These are phyloP conservation scores for Conticribra guillardii DNA, from an alignment of 108 stramenopile genomes.

Conservation along the genomic window DNA sequence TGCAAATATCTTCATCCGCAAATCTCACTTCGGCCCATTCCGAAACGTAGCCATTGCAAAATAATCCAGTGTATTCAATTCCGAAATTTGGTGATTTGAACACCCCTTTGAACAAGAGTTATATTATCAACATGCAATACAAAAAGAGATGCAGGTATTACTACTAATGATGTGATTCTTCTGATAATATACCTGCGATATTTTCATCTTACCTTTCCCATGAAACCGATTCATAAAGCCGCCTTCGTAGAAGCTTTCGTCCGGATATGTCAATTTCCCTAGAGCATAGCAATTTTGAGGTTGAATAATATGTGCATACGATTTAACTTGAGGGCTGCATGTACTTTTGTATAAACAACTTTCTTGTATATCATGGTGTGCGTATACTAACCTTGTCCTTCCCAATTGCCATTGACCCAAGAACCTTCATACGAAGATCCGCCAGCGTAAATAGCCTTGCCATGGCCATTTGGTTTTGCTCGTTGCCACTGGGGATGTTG, in stretches of 20 bases:
- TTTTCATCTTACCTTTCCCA: neutral
- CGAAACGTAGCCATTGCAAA: neutral
- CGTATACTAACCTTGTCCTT: neutral
- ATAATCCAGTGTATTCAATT: neutral
- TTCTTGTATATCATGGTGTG: neutral
- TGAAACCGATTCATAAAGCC: neutral
- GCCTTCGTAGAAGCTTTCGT: neutral
- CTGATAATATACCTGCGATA: too few relatives aligned
- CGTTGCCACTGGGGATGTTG: neutral
- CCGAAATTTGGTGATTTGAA: neutral
- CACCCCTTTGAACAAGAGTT: too few relatives aligned
- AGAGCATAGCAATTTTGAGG: too few relatives aligned
- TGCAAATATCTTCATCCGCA: neutral
- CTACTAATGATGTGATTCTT: too few relatives aligned
- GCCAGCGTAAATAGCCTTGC: neutral
- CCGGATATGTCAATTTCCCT: neutral
- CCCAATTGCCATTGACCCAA: neutral
- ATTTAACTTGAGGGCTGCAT: too few relatives aligned
- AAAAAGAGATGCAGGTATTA: too few relatives aligned
- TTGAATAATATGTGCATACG: too few relatives aligned
- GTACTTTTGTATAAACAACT: neutral
- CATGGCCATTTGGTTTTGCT: neutral
- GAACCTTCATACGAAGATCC: neutral
- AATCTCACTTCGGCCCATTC: neutral
- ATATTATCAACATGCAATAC: too few relatives aligned